A percentile compares a stretch with the other conserved stretches of the same genome.
phyloP scores from a whole-genome alignment of 345 rosid genomes.

The Hypericum perforatum region DNA sequence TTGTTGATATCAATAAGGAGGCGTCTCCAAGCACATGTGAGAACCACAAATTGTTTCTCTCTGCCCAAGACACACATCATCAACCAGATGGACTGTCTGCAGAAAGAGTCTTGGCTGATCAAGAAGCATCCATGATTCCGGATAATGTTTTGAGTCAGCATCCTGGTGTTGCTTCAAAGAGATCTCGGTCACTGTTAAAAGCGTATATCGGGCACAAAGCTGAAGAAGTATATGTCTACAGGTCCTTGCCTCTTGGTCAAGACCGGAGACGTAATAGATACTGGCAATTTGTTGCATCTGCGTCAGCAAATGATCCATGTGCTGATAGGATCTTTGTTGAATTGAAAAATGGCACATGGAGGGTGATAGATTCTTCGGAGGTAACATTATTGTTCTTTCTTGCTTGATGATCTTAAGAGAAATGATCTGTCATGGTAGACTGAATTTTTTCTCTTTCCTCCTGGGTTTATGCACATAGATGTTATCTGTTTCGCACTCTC shows the following conservation, averaged over 20 bases:
- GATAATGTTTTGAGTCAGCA: slow-evolving; percentile 53
- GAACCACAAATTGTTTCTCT: too few species aligned
- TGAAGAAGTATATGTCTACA: slow-evolving; percentile 58
- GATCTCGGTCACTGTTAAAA: slow-evolving; percentile 60
- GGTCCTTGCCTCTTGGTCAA: slow-evolving; percentile 84
- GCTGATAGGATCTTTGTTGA: slow-evolving; percentile 83
- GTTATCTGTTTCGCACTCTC: too few species aligned
- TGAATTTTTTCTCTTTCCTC: neutral
- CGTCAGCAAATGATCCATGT: slow-evolving; percentile 69
- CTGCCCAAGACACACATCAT: slow-evolving; percentile 22
- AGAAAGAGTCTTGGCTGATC: slow-evolving; percentile 45
- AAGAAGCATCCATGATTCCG: slow-evolving; percentile 38
- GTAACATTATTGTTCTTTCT: slow-evolving; percentile 21
- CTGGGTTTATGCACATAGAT: neutral
- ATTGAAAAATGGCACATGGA: slow-evolving; percentile 63
- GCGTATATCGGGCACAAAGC: slow-evolving; percentile 72
- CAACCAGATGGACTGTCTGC: slow-evolving; percentile 21
- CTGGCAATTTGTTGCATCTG: slow-evolving; percentile 72
- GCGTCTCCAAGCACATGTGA: too few species aligned
- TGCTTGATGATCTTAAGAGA: neutral
- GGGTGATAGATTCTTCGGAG: slow-evolving; percentile 73
- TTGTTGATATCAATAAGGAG: too few species aligned
- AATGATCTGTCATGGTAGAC: neutral
- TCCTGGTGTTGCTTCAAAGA: slow-evolving; percentile 50
- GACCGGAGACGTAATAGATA: slow-evolving; percentile 86